A percentile compares a stretch with the other conserved stretches of the same genome.
These are phyloP conservation scores for Penicillium atrosanguineum DNA, from an alignment of 495 filamentous ascomycete genomes.

Conservation along the genomic window DNA sequence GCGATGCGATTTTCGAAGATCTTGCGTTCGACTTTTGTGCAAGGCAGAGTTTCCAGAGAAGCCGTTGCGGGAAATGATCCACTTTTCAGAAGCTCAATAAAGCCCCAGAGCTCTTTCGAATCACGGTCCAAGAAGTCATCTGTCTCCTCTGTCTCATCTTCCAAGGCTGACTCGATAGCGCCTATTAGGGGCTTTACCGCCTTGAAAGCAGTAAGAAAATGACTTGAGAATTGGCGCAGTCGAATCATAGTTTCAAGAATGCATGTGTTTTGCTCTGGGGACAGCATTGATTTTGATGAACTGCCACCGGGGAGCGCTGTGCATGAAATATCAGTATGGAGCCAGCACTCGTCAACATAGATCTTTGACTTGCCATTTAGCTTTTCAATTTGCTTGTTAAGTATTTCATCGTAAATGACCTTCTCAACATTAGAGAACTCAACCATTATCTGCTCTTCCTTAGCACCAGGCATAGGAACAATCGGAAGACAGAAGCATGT, in stretches of 20 bases:
- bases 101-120: not conserved
- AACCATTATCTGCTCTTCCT: constrained; percentile 29
- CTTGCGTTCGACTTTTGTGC: not conserved
- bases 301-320: not conserved
- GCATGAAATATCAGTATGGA: not conserved
- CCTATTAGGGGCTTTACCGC: constrained; percentile 4
- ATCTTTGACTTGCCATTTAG: constrained; percentile 29
- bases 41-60: not conserved
- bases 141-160: not conserved
- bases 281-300: not conserved
- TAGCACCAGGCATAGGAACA: constrained; percentile 49
- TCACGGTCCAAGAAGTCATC: not conserved
- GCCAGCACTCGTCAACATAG: not conserved
- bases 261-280: constrained; percentile 15
- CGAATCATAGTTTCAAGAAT: constrained; percentile 41
- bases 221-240: constrained; percentile 52
- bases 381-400: constrained; percentile 26
- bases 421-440: constrained; percentile 49
- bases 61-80: not conserved
- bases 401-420: constrained; percentile 46
- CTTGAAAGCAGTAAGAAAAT: constrained; percentile 48
- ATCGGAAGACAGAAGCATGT: constrained; percentile 54
- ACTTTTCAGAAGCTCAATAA: not conserved
- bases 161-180: not conserved
- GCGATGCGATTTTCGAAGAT: not conserved